Conservation (phyloP, 2,329 filamentous ascomycete genomes). For the Dryadomyces quercivorus region DNA sequence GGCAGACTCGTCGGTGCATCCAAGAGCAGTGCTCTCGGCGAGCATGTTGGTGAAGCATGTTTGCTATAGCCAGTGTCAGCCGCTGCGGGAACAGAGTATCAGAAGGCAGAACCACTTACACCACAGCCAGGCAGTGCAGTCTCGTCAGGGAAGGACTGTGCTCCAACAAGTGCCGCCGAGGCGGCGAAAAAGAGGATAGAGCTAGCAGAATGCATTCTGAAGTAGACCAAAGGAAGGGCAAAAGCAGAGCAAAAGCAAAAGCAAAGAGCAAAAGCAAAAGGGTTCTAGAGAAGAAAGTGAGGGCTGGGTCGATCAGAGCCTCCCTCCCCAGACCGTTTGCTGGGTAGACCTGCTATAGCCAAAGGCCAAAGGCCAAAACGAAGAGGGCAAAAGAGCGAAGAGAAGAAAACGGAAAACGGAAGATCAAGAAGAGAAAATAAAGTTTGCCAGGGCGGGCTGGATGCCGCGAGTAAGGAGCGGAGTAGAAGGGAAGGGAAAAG, state of each 20-base stretch:
- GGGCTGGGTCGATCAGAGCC: neutral
- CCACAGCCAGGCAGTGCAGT: constrained; percentile 10
- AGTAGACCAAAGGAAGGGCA: neutral
- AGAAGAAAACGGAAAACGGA: neutral
- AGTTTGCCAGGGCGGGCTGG: neutral
- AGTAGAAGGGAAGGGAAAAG: neutral
- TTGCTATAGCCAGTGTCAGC: constrained; percentile 9
- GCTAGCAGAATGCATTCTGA: constrained; percentile 6
- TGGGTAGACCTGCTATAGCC: neutral
- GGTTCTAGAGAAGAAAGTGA: neutral
- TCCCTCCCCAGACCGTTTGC: neutral
- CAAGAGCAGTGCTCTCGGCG: constrained; percentile 6
- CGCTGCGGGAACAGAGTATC: neutral
- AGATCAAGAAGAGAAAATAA: neutral
- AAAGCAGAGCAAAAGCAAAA: neutral
- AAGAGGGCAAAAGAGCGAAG: neutral
- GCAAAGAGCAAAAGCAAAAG: neutral
- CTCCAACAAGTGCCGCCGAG: neutral
- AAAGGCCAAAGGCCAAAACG: neutral
- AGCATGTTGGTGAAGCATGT: constrained; percentile 11
- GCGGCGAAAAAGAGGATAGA: constrained; percentile 5
- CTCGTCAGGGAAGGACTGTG: constrained; percentile 9
- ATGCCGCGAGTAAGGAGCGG: neutral
- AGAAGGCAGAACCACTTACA: constrained; percentile 6
- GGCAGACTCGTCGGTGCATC: constrained; percentile 6